Base-by-base conservation (phyloP, 306 rosid genomes). In the Arachis hypogaea region DNA sequence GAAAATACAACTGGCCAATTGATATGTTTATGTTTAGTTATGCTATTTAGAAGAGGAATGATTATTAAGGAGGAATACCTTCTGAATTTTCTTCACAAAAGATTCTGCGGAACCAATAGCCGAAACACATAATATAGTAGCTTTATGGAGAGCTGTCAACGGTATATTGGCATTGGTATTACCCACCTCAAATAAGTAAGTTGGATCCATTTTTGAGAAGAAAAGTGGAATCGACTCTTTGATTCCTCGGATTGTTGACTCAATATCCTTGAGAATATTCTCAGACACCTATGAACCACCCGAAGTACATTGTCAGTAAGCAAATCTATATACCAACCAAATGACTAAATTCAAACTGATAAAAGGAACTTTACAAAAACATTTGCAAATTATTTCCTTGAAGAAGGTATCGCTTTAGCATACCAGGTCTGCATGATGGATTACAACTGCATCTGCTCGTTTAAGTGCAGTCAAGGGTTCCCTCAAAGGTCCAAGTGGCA, bases 401-500 rank as follows among this genome's bases (percentile, higher is more conserved):
- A 59, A 38, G 55, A 61, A 64, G 33, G 42, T 16, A 33, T 30
- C 14, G 51, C 49, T 29, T 66, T 50, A 64, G 8, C 54, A 65
- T 87, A 91, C 97, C 88, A 91, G 73, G 74, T 93, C 93, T 10
- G 93, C 93, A 52, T 93, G 93, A 83, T 91, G 98, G 68, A 91
- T 54, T 54, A 93, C 86, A 69, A 85, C 88, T 52, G 72, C 81
- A 81, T 89, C 93, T 28, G 97, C 98, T 52, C 88, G 88, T 65
- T 59, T 54, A 63, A 94, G 94, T 5, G 88, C 94, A 59, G 69
- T 68, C 75, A 88, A 78, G 54, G 98, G 88, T 80, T 94, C 98
- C 87, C 97, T 89, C 75, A 94, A 77, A 22, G 98, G 98, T 78
- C 98, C 98, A 70, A 81, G 89, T 16, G 98, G 98, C 77, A 88